Conservation (phyloP, 2,329 filamentous ascomycete species). For the Botrytis fabae region DNA sequence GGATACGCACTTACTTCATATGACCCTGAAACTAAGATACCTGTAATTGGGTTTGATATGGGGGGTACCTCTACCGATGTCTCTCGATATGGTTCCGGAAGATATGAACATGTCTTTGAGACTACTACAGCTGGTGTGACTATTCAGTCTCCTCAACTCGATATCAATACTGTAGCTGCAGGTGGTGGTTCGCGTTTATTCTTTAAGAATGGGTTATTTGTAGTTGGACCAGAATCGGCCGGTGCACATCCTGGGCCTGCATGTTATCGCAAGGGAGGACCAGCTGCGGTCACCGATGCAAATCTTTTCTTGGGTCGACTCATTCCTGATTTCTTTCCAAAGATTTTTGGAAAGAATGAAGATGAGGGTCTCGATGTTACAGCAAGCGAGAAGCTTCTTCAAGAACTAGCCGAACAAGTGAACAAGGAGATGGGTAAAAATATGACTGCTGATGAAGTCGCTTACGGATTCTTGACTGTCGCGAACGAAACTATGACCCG, state of each 20-base stretch:
- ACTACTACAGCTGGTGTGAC: conserved; percentile 77
- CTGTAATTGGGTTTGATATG: conserved; percentile 96
- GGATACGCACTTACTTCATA: conserved; percentile 92
- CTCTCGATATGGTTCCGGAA: conserved; percentile 75
- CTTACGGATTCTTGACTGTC: conserved; percentile 85
- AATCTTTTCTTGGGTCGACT: conserved; percentile 83
- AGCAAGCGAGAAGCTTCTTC: conserved; percentile 73
- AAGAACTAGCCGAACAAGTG: conserved; percentile 74
- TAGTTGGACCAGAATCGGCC: conserved; percentile 62
- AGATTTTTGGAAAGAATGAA: conserved; percentile 91
- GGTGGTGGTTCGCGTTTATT: conserved; percentile 55
- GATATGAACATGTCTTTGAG: conserved; percentile 72
- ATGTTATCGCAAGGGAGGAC: conserved; percentile 86
- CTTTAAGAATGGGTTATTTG: conserved; percentile 69
- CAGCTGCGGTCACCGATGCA: conserved; percentile 86
- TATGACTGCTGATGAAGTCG: conserved; percentile 81
- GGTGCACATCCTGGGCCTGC: conserved; percentile 84
- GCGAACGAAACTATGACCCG: conserved; percentile 91
- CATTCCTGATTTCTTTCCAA: conserved; percentile 88
- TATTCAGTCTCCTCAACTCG: conserved; percentile 76
- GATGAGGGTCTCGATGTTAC: conserved; percentile 75
- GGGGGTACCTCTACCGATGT: conserved; percentile 92
- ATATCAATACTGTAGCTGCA: conserved; percentile 67
- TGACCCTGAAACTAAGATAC: conserved; percentile 76
- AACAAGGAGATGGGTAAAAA: conserved; percentile 70